Conservation (phyloP, 139 green algal species). For the Asterochloris erici region DNA sequence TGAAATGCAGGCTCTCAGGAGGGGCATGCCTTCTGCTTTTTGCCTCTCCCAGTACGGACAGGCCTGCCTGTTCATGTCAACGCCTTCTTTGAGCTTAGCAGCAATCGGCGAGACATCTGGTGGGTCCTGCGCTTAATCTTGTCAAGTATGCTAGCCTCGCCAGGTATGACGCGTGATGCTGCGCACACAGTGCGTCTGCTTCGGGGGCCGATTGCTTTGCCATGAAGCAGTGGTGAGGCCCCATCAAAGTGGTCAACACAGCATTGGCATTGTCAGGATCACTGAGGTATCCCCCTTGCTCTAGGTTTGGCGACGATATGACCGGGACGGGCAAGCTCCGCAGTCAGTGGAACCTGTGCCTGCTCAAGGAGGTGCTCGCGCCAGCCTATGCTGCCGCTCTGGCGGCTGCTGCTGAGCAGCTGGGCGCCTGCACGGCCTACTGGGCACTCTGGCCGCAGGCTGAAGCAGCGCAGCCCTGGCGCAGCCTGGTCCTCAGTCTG, state of each 20-base stretch:
- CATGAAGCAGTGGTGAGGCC: neutral
- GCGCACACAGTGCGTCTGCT: constrained; percentile 22
- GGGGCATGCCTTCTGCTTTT: constrained; percentile 61
- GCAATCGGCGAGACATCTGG: neutral
- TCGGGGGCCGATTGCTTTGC: too few species aligned
- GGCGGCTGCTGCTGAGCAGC: constrained; percentile 26
- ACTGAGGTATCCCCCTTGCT: neutral
- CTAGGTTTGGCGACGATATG: constrained; percentile 65
- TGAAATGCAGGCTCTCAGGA: constrained; percentile 3
- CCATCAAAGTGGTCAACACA: too few species aligned
- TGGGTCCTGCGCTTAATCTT: neutral
- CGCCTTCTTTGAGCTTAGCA: constrained; percentile 10
- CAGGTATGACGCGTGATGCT: neutral
- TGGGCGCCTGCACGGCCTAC: constrained; percentile 43
- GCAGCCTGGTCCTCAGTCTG: constrained; percentile 35
- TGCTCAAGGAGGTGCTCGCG: constrained; percentile 53
- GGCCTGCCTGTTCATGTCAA: constrained; percentile 73
- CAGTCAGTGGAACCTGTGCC: constrained; percentile 61
- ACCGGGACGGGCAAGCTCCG: constrained; percentile 49
- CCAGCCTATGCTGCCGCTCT: constrained; percentile 55
- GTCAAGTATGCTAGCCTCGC: neutral
- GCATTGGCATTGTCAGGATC: too few species aligned
- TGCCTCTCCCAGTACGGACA: constrained; percentile 58
- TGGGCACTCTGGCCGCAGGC: constrained; percentile 51
- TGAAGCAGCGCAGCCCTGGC: constrained; percentile 45